These are phyloP conservation scores for Metschnikowia arizonensis DNA, from an alignment of 805 yeast genomes.

Conservation along the genomic window DNA sequence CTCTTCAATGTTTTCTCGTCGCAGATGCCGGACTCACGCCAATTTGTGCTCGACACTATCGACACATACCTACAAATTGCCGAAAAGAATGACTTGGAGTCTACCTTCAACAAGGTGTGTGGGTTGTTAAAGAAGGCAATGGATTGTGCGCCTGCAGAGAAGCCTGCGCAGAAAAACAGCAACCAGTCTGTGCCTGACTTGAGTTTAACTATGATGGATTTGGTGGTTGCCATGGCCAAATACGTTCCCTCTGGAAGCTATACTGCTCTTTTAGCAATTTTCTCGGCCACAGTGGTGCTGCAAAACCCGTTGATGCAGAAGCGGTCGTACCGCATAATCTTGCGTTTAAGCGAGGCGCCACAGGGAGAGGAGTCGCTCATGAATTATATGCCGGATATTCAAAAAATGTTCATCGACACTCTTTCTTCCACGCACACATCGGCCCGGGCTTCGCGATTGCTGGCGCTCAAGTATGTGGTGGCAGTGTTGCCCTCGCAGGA, in stretches of 20 bases:
- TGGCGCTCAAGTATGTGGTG: constrained; percentile 59
- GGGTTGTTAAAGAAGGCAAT: constrained; percentile 69
- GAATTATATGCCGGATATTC: constrained; percentile 53
- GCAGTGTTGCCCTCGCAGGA: constrained; percentile 60
- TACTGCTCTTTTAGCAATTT: constrained; percentile 72
- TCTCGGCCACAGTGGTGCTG: constrained; percentile 58
- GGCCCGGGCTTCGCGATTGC: constrained; percentile 76
- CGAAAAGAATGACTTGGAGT: constrained; percentile 58
- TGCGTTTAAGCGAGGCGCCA: constrained; percentile 67
- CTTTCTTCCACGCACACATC: constrained; percentile 58
- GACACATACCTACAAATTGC: constrained; percentile 74
- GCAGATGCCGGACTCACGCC: constrained; percentile 78
- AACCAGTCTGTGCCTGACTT: constrained; percentile 42
- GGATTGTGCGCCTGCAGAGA: constrained; percentile 33
- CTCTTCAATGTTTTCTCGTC: constrained; percentile 91
- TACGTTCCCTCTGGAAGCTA: constrained; percentile 71
- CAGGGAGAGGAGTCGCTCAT: constrained; percentile 54
- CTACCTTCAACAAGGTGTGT: constrained; percentile 83
- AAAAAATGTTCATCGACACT: constrained; percentile 55
- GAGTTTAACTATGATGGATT: constrained; percentile 86
- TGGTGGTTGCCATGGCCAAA: constrained; percentile 81
- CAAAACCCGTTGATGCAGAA: constrained; percentile 74
- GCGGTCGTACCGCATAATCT: constrained; percentile 77
- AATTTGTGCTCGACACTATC: constrained; percentile 80
- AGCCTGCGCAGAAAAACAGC: constrained; percentile 22